Conservation (phyloP, 2,329 filamentous ascomycete genomes). For the Geosmithia flava region DNA sequence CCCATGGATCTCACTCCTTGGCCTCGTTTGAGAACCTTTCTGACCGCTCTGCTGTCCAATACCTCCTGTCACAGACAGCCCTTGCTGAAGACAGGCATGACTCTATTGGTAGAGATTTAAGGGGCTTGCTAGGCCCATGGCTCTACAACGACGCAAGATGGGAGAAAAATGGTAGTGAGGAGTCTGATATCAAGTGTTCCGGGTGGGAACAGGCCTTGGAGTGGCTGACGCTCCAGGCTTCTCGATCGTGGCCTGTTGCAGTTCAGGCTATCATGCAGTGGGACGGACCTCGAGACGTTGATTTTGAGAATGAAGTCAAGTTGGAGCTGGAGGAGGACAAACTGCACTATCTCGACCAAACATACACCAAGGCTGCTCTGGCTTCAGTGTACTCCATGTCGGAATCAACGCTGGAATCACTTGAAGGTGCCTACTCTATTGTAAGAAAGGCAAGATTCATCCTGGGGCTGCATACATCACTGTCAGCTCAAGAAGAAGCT, state of each 20-base stretch:
- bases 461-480: slow-evolving; percentile 45
- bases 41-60: slow-evolving; percentile 44
- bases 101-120: slow-evolving; percentile 50
- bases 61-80: slow-evolving; percentile 48
- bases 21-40: slow-evolving; percentile 50
- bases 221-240: slow-evolving; percentile 53
- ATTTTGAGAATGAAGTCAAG: slow-evolving; percentile 48
- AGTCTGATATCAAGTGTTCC: slow-evolving; percentile 19
- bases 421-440: slow-evolving; percentile 49
- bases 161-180: slow-evolving; percentile 16
- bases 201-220: slow-evolving; percentile 59
- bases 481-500: slow-evolving; percentile 34
- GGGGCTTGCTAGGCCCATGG: slow-evolving; percentile 61
- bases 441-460: slow-evolving; percentile 41
- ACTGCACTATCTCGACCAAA: slow-evolving; percentile 44
- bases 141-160: slow-evolving; percentile 53
- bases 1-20: slow-evolving; percentile 40
- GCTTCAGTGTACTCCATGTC: slow-evolving; percentile 57
- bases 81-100: slow-evolving; percentile 21
- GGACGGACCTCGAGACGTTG: slow-evolving; percentile 60
- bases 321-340: slow-evolving; percentile 48
- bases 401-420: slow-evolving; percentile 41
- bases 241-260: slow-evolving; percentile 48
- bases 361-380: slow-evolving; percentile 56
- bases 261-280: slow-evolving; percentile 55